Conservation (phyloP, 2,329 filamentous ascomycete species). For the Fusarium temperatum region DNA sequence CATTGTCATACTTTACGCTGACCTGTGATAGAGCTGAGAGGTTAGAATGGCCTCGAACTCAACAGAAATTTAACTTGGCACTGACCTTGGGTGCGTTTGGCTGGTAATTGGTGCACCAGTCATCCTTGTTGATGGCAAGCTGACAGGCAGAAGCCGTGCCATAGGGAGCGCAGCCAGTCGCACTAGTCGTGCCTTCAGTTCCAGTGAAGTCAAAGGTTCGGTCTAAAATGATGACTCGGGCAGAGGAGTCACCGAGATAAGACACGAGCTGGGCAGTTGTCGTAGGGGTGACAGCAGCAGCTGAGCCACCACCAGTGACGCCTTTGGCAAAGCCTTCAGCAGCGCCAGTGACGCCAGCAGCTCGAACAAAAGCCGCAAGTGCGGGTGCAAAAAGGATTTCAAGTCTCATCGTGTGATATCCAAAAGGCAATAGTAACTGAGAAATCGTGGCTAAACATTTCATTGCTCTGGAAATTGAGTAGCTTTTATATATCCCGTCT, state of each 20-base stretch:
- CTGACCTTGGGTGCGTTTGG: conserved; percentile 56
- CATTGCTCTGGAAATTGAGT: neutral
- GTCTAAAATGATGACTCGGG: conserved; percentile 67
- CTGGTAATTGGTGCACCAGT: conserved; percentile 69
- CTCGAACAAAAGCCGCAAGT: neutral
- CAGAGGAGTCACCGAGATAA: conserved; percentile 62
- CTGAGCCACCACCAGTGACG: conserved; percentile 70
- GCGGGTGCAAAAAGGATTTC: neutral
- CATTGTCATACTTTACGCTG: conserved; percentile 60
- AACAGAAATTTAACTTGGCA: conserved; percentile 35
- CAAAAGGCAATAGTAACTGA: neutral
- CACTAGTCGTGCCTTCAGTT: conserved; percentile 62
- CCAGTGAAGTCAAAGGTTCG: conserved; percentile 65
- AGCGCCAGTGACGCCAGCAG: neutral
- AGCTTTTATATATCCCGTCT: neutral
- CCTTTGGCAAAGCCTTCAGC: conserved; percentile 57
- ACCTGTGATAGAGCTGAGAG: conserved; percentile 26
- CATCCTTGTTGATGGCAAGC: conserved; percentile 66
- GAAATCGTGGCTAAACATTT: neutral
- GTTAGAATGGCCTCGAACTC: fast-evolving
- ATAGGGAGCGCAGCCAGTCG: conserved; percentile 67
- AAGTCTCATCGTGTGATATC: neutral
- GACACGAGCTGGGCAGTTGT: conserved; percentile 65
- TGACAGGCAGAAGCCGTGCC: conserved; percentile 64
- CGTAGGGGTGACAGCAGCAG: conserved; percentile 62